phyloP scores from a whole-genome alignment of 306 rosid species.

The Argentina anserina region DNA sequence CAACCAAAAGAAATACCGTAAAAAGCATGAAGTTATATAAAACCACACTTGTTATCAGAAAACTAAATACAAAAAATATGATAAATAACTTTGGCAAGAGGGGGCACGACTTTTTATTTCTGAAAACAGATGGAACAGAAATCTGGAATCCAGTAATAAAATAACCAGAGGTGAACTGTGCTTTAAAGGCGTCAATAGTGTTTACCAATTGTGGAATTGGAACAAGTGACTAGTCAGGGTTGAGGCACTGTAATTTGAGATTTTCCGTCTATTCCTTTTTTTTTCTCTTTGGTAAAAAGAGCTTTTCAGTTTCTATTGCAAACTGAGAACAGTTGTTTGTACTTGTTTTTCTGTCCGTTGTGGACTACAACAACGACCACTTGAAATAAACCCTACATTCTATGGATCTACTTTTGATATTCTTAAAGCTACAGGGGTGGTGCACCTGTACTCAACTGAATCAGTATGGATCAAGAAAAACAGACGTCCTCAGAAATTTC shows the following conservation, averaged over 20 bases:
- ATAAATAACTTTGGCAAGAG: background rate
- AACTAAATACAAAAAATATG: background rate
- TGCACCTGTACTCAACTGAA: background rate
- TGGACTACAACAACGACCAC: background rate
- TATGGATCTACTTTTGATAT: background rate
- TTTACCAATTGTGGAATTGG: background rate
- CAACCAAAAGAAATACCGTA: constrained; percentile 22
- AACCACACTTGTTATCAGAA: too few species aligned
- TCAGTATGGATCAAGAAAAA: background rate
- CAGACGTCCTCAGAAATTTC: background rate
- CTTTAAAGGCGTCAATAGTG: too few species aligned
- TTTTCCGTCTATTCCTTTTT: background rate
- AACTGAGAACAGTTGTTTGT: background rate
- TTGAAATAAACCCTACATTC: too few species aligned
- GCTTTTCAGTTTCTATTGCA: too few species aligned
- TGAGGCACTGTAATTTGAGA: background rate
- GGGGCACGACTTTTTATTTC: background rate
- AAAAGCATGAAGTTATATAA: background rate
- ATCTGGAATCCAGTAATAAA: background rate
- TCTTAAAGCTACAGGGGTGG: background rate
- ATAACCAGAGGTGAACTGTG: background rate
- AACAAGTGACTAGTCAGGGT: background rate
- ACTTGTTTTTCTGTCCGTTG: background rate
- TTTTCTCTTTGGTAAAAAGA: too few species aligned
- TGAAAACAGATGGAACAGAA: background rate